Evolutionary conservation across 2,329 filamentous ascomycete genomes (phyloP).

Genomic region (Stachybotrys echinatus): DNA sequence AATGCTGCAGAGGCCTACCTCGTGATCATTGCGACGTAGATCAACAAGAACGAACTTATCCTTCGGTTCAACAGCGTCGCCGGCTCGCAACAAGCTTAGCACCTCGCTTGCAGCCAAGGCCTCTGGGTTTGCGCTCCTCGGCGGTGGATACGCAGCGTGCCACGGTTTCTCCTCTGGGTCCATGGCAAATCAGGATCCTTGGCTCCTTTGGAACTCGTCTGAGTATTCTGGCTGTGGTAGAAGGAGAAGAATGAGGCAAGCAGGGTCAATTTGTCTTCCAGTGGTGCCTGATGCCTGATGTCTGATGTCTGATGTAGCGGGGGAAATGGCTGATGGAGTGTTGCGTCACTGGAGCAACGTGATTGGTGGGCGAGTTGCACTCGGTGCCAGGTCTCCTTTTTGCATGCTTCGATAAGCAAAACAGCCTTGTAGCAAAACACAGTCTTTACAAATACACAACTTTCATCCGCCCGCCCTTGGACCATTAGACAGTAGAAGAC

Average conservation of each 20-base stretch:
- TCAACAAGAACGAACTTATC: constrained; percentile 36
- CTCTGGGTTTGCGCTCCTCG: constrained; percentile 20
- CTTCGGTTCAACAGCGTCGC: constrained; percentile 16
- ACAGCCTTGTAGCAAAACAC: no score
- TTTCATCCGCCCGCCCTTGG: no score
- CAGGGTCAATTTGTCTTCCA: no score
- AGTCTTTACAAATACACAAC: no score
- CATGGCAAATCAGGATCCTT: not conserved
- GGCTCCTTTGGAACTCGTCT: not conserved
- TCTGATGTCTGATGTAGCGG: no score
- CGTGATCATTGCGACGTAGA: constrained; percentile 32
- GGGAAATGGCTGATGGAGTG: no score
- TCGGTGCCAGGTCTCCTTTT: no score
- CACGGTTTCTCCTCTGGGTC: constrained; percentile 18
- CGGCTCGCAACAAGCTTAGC: constrained; percentile 24
- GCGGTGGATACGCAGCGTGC: constrained; percentile 31
- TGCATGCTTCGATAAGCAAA: no score
- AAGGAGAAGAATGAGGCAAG: not conserved
- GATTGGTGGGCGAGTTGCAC: no score
- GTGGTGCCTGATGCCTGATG: no score
- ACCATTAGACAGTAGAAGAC: no score
- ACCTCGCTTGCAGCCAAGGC: constrained; percentile 14
- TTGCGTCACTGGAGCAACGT: no score
- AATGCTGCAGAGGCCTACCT: constrained; percentile 23
- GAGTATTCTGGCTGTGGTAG: not conserved